Evolutionary conservation across 2,329 filamentous ascomycete species (phyloP).

Genomic region (Falciphora oryzae): DNA sequence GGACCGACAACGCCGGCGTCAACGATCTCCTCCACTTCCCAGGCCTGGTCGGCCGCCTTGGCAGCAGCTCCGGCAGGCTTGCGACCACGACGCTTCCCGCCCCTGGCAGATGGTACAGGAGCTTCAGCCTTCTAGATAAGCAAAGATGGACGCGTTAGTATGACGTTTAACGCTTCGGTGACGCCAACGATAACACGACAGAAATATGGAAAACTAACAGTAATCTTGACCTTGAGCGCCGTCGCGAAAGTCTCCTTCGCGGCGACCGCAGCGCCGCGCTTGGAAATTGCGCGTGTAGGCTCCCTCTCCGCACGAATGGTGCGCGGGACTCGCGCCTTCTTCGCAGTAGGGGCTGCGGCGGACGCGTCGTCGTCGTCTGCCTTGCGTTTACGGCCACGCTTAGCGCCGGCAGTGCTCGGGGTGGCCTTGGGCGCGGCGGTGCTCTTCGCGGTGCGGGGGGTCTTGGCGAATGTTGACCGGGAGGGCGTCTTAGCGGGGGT

Average conservation of each 20-base stretch:
- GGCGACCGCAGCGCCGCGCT: conserved; percentile 6
- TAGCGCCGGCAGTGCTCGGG: background rate
- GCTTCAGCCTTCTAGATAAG: background rate
- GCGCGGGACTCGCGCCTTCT: conserved; percentile 14
- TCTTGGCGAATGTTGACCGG: background rate
- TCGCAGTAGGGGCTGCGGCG: conserved; percentile 13
- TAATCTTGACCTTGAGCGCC: conserved; percentile 5
- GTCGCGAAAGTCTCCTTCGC: conserved; percentile 8
- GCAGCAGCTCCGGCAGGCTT: conserved; percentile 12
- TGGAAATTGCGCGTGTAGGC: conserved; percentile 2
- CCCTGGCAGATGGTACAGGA: background rate
- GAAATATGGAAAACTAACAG: background rate
- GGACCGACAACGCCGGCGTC: conserved; percentile 19
- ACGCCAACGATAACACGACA: too few species aligned
- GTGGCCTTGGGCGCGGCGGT: background rate
- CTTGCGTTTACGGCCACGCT: conserved; percentile 20
- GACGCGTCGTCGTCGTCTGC: conserved; percentile 12
- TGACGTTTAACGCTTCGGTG: too few species aligned
- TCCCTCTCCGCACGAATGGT: background rate
- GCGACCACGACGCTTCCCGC: conserved; percentile 14
- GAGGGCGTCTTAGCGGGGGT: conserved; percentile 10
- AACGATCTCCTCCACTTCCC: conserved; percentile 43
- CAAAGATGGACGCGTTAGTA: background rate
- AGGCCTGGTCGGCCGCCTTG: conserved; percentile 26
- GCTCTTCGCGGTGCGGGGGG: conserved; percentile 3